Evolutionary conservation across 495 filamentous ascomycete genomes (phyloP).

Genomic region (Penicillium daleae): DNA sequence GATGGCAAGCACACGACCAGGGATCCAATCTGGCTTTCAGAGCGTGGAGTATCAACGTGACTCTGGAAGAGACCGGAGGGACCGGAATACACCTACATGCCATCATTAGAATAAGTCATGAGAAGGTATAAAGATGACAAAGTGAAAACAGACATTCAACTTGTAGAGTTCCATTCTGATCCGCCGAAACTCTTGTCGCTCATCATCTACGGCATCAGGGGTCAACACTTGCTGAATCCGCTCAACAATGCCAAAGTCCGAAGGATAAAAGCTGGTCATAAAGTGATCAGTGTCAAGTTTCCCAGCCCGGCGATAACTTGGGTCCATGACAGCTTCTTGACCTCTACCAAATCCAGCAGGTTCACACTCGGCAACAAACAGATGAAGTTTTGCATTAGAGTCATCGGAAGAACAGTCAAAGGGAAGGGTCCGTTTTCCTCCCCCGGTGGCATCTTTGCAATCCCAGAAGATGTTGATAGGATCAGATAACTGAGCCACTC

Average conservation of each 20-base stretch:
- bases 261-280: constrained; percentile 53
- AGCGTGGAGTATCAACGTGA: constrained; percentile 61
- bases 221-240: constrained; percentile 51
- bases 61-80: constrained; percentile 55
- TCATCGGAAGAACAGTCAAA: neutral
- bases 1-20: constrained; percentile 58
- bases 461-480: neutral
- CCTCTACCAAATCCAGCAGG: constrained; percentile 54
- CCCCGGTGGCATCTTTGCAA: neutral
- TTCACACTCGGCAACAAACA: constrained; percentile 40
- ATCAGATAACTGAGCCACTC: neutral
- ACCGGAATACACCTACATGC: constrained; percentile 47
- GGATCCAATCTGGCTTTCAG: constrained; percentile 53
- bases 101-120: neutral
- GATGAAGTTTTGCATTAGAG: neutral
- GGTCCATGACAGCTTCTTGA: constrained; percentile 51
- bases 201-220: constrained; percentile 38
- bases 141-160: constrained; percentile 49
- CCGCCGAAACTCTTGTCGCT: constrained; percentile 6
- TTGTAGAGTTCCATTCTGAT: constrained; percentile 58
- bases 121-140: neutral
- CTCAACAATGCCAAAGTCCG: constrained; percentile 56
- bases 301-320: constrained; percentile 52
- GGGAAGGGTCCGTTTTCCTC: neutral
- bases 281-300: constrained; percentile 53